phyloP scores from a whole-genome alignment of 1,139 yeast genomes.

The Taiozyma sp. region DNA sequence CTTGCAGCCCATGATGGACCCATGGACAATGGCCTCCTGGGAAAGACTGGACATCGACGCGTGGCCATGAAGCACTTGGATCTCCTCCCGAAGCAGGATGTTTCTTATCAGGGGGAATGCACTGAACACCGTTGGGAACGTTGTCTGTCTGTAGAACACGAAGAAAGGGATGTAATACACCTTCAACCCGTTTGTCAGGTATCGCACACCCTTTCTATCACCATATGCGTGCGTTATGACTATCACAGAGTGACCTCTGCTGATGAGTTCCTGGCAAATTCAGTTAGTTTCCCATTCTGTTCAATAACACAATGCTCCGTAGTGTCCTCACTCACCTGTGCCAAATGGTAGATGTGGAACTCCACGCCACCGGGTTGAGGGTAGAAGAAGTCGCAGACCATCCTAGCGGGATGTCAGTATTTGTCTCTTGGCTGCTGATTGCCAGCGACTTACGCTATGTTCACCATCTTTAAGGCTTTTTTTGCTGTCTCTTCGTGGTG shows the following conservation, averaged over 20 bases:
- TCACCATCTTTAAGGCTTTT: neutral
- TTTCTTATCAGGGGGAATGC: slow-evolving; percentile 82
- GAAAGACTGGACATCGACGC: slow-evolving; percentile 85
- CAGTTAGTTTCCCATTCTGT: neutral
- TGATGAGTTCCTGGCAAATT: slow-evolving; percentile 47
- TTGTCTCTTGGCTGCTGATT: neutral
- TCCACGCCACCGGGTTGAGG: slow-evolving; percentile 99
- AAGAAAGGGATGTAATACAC: slow-evolving; percentile 87
- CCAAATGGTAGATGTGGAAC: slow-evolving; percentile 82
- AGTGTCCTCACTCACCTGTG: slow-evolving; percentile 17
- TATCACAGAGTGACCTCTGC: slow-evolving; percentile 86
- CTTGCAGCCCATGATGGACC: slow-evolving; percentile 84
- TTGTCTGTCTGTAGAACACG: slow-evolving; percentile 73
- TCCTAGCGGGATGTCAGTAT: slow-evolving; percentile 33
- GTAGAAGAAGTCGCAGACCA: slow-evolving; percentile 96
- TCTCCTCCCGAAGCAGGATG: slow-evolving; percentile 76
- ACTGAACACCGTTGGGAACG: slow-evolving; percentile 85
- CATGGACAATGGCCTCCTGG: slow-evolving; percentile 88
- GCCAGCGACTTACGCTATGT: slow-evolving; percentile 11
- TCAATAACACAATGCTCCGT: neutral
- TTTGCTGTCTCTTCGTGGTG: neutral
- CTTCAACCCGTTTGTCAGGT: slow-evolving; percentile 82
- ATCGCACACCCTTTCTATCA: slow-evolving; percentile 73
- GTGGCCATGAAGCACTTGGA: slow-evolving; percentile 92
- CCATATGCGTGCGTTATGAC: slow-evolving; percentile 88